Evolutionary conservation across 768 basidiomycete species (phyloP), one percentile per base, ranked within the genome.

Genomic region (Lactarius deliciosus): DNA sequence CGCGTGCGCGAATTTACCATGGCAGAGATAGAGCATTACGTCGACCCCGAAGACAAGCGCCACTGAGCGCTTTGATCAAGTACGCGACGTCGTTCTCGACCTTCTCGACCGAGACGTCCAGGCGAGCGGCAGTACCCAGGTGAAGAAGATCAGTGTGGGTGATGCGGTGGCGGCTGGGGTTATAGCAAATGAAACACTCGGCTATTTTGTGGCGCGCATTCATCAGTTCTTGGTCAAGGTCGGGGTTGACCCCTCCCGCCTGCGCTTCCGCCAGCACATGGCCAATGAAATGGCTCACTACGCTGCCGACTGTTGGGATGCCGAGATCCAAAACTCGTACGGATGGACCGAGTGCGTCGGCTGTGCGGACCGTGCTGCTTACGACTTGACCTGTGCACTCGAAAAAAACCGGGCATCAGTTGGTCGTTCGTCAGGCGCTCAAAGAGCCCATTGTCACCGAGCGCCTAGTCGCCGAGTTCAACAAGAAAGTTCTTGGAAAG

Each of bases 281-380:
- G 84, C 79, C 43, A 99, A 98, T 79, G 97, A 98, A 81, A 98
- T 98, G 96, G 97, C 97, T 1, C 97, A 98, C 77, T 99, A 99
- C 76, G 96, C 97, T 63, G 86, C 94, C 45, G 96, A 98, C 79
- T 99, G 97, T 78, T 99, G 97, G 97, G 97, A 99, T 75, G 97
- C 96, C 53, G 97, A 99, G 80, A 98, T 98, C 70, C 85, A 94
- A 69, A 94, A 92, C 62, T 91, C 92, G 58, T 82, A 89, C 68
- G 86, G 90, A 55, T 99, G 97, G 97, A 96, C 94, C 61, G 97
- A 99, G 79, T 99, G 97, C 76, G 96, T 98, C 63, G 97, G 97
- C 10, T 99, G 97, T 79, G 97, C 97, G 41, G 97, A 99, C 78
- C 90, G 97, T 57, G 93, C 95, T 1, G 96, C 97, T 59, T 98